phyloP scores from a whole-genome alignment of 2,329 filamentous ascomycete species.

The Cytospora leucostoma region DNA sequence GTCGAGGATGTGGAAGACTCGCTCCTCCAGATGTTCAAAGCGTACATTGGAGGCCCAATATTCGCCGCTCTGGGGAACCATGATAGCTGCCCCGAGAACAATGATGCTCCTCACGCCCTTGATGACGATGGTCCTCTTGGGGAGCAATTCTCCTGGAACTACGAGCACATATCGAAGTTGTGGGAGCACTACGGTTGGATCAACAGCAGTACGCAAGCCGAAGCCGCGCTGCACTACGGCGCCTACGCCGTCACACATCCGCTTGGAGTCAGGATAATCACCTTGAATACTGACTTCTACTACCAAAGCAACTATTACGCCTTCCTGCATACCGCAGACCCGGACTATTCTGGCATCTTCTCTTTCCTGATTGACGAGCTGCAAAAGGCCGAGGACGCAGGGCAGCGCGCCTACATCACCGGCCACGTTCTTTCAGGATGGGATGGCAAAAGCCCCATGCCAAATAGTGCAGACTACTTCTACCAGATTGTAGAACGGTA shows the following conservation, averaged over 20 bases:
- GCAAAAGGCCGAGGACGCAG: slow-evolving; percentile 43
- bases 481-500: slow-evolving; percentile 45
- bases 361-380: slow-evolving; percentile 47
- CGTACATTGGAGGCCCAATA: slow-evolving; percentile 57
- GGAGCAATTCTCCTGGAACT: slow-evolving; percentile 60
- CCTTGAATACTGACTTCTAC: slow-evolving; percentile 49
- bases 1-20: slow-evolving; percentile 55
- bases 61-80: slow-evolving; percentile 61
- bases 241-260: slow-evolving; percentile 57
- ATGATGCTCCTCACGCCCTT: slow-evolving; percentile 54
- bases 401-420: slow-evolving; percentile 46
- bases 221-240: slow-evolving; percentile 56
- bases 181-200: slow-evolving; percentile 61
- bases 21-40: slow-evolving; percentile 56
- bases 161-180: slow-evolving; percentile 54
- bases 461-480: slow-evolving; percentile 45
- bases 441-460: slow-evolving; percentile 55
- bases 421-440: slow-evolving; percentile 55
- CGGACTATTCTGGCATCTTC: slow-evolving; percentile 45
- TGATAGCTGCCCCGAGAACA: slow-evolving; percentile 55
- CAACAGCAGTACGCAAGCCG: slow-evolving; percentile 42
- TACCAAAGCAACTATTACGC: slow-evolving; percentile 47
- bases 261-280: slow-evolving; percentile 49
- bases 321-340: slow-evolving; percentile 42
- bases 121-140: slow-evolving; percentile 50